Evolutionary conservation across 805 yeast genomes (phyloP).

Genomic region (Yamadazyma insecticola): DNA sequence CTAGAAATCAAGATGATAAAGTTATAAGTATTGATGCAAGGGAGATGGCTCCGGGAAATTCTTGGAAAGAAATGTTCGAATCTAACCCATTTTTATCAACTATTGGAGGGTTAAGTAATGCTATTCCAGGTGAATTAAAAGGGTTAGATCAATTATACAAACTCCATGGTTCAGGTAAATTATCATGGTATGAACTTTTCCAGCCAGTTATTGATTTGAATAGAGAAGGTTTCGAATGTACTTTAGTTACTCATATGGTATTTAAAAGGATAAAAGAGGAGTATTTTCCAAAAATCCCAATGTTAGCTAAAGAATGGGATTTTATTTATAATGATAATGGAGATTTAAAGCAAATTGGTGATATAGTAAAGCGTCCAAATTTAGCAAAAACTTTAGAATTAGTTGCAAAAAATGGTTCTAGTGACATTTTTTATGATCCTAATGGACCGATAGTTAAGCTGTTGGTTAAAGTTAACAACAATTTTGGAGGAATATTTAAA

Average conservation of each 20-base stretch:
- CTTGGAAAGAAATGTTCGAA: slow-evolving; percentile 63
- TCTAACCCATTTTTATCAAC: slow-evolving; percentile 45
- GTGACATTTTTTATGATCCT: slow-evolving; percentile 79
- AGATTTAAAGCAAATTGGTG: slow-evolving; percentile 47
- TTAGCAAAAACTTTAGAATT: slow-evolving; percentile 63
- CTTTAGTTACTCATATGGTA: slow-evolving; percentile 25
- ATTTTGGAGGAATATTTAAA: slow-evolving; percentile 64
- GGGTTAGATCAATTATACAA: slow-evolving; percentile 66
- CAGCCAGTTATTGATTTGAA: slow-evolving; percentile 70
- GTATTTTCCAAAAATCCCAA: slow-evolving; percentile 24
- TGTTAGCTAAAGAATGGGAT: slow-evolving; percentile 46
- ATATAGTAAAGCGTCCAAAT: slow-evolving; percentile 51
- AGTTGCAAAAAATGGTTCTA: slow-evolving; percentile 74
- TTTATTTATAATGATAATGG: slow-evolving; percentile 40
- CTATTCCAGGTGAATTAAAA: slow-evolving; percentile 85
- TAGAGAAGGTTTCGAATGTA: slow-evolving; percentile 53
- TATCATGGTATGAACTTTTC: slow-evolving; percentile 69
- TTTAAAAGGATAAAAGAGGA: slow-evolving; percentile 25
- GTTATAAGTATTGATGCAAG: slow-evolving; percentile 76
- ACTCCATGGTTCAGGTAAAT: slow-evolving; percentile 64
- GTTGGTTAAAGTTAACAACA: slow-evolving; percentile 46
- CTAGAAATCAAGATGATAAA: slow-evolving; percentile 26
- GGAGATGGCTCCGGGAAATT: slow-evolving; percentile 73
- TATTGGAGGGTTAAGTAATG: slow-evolving; percentile 85
- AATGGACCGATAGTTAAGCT: slow-evolving; percentile 65